Evolutionary conservation across 768 basidiomycete species (phyloP).

Genomic region (Termitomyces sp.): DNA sequence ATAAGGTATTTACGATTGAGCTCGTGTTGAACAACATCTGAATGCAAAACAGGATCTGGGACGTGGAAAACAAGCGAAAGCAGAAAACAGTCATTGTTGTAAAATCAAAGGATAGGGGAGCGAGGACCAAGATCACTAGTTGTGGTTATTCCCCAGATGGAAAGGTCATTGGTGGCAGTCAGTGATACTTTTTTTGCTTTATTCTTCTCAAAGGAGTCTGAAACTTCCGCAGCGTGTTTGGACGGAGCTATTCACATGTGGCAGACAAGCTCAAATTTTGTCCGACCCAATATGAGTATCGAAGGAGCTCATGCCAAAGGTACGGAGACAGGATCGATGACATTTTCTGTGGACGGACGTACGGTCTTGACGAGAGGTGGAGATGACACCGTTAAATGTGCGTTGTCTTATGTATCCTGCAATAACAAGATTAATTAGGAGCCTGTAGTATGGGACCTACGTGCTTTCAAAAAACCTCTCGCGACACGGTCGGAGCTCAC

Average conservation of each 20-base stretch:
- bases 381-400: slow-evolving; percentile 94
- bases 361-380: slow-evolving; percentile 88
- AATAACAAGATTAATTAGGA: neutral
- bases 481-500: slow-evolving; percentile 58
- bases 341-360: slow-evolving; percentile 85
- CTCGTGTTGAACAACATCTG: neutral
- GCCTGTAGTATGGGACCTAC: slow-evolving; percentile 85
- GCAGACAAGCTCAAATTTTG: slow-evolving; percentile 90
- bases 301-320: slow-evolving; percentile 87
- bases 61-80: slow-evolving; percentile 87
- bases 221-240: slow-evolving; percentile 65
- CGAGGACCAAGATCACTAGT: slow-evolving; percentile 85
- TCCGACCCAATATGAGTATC: slow-evolving; percentile 80
- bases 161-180: slow-evolving; percentile 86
- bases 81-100: slow-evolving; percentile 96
- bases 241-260: slow-evolving; percentile 95
- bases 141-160: slow-evolving; percentile 91
- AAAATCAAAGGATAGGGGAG: slow-evolving; percentile 93
- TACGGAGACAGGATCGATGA: slow-evolving; percentile 82
- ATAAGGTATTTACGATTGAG: slow-evolving; percentile 58
- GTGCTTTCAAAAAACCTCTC: slow-evolving; percentile 87
- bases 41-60: slow-evolving; percentile 74
- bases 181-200: slow-evolving; percentile 13
- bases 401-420: slow-evolving; percentile 27
- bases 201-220: neutral